Base-by-base conservation (phyloP, 2,329 filamentous ascomycete genomes). In the Arthrinium phaeospermum region DNA sequence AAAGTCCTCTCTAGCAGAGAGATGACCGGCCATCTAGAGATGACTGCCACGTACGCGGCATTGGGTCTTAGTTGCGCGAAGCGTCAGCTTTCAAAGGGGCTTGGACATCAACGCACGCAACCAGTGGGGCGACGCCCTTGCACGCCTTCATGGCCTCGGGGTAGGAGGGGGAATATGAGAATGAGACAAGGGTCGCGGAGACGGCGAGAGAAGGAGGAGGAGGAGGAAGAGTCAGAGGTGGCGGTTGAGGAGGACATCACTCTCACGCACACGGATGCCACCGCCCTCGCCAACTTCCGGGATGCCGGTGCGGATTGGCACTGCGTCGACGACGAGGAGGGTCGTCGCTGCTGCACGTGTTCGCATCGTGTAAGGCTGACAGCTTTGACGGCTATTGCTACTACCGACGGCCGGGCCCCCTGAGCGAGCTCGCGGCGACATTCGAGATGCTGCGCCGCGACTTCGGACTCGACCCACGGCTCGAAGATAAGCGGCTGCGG, bases 21-120 rank as follows among this genome's bases (percentile, higher is more conserved):
- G 53, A 37, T 37, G 53, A 22, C 7, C 53, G 7, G 30, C 53
- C 1, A 75, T 83, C 14, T 75, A 76, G 10, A 44, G 69, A 5
- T 82, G 81, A 81, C 78, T 82, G 22, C 67, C 53, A 61, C 53
- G 53, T 61, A 61, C 30, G 30, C 34, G 53, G 53, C 1, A 61
- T 30, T 61, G 53, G 53, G 16, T 61, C 30, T 37, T 61, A 30
- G 53, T 7, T 37, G 53, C 53, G 30, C 4, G 53, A 61, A 6
- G 53, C 30, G 7, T 27, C 53, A 16, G 53, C 53, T 61, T 61
- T 4, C 7, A 16, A 7, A 61, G 22, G 16, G 53, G 53, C 16
- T 1, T 61, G 4, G 7, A 61, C 27, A 61, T 61, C 53, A 61
- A 61, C 30, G 16, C 53, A 30, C 27, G 53, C 53, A 61, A 61